A percentile compares a stretch with the other conserved stretches of the same genome.
Conservation (phyloP, 768 basidiomycete species). For the Suillus tomentosus region DNA sequence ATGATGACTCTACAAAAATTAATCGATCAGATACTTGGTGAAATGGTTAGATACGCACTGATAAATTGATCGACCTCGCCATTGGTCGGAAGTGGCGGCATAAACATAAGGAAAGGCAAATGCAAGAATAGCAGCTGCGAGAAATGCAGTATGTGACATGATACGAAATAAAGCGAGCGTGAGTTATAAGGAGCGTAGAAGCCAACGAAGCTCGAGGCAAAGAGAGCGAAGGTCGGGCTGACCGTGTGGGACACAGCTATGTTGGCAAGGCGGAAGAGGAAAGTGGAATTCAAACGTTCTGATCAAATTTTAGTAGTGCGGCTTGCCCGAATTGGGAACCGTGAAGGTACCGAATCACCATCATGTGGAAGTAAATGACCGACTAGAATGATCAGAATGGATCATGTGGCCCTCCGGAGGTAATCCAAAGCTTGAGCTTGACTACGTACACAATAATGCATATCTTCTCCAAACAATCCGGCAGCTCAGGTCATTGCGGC, state of each 20-base stretch:
- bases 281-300: background rate
- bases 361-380: background rate
- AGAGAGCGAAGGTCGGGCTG: background rate
- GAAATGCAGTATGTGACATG: constrained; percentile 11
- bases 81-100: constrained; percentile 71
- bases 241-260: background rate
- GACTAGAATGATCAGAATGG: constrained; percentile 2
- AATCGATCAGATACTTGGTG: constrained; percentile 1
- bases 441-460: background rate
- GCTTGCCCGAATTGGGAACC: background rate
- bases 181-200: constrained; percentile 12
- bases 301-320: background rate
- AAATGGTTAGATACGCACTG: constrained; percentile 46
- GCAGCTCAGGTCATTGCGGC: background rate
- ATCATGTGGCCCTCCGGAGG: constrained; percentile 10
- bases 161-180: constrained; percentile 17
- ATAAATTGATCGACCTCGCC: constrained; percentile 79
- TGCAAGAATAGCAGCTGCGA: constrained; percentile 28
- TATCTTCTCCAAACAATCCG: background rate
- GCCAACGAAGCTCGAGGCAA: background rate
- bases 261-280: background rate
- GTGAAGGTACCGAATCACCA: background rate
- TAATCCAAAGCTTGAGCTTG: background rate
- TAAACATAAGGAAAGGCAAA: constrained; percentile 34
- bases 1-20: constrained; percentile 54